A percentile compares a stretch with the other conserved stretches of the same genome.
These are phyloP conservation scores for Paraleonurus japonicus DNA, from an alignment of 257 asterid species.

Conservation along the genomic window DNA sequence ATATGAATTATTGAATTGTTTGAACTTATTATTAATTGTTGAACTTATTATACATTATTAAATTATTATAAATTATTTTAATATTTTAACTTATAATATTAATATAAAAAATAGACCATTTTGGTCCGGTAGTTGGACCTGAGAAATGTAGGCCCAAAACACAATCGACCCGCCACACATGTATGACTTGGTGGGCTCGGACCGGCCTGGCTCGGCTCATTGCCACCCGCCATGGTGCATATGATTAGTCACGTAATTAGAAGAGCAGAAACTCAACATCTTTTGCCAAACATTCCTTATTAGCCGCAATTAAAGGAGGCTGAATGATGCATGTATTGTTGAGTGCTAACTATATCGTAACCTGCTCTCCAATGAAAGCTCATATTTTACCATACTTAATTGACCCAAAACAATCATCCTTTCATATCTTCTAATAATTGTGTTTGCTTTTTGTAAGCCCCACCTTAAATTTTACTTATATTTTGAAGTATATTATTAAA, in stretches of 20 bases:
- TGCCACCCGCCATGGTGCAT: neutral
- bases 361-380: slow-evolving; percentile 4
- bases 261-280: slow-evolving; percentile 1
- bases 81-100: too few species aligned
- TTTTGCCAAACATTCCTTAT: slow-evolving; percentile 7
- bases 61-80: too few species aligned
- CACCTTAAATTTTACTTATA: neutral
- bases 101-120: too few species aligned
- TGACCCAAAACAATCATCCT: slow-evolving; percentile 19
- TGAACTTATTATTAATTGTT: too few species aligned
- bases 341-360: slow-evolving; percentile 3
- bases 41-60: too few species aligned
- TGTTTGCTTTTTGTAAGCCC: neutral
- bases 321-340: slow-evolving; percentile 3
- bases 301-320: slow-evolving; percentile 36
- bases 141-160: too few species aligned
- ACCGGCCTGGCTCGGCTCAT: too few species aligned
- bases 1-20: too few species aligned
- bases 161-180: too few species aligned
- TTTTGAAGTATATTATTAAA: neutral
- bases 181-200: too few species aligned
- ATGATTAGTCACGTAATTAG: slow-evolving; percentile 16
- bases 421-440: slow-evolving; percentile 13
- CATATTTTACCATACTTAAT: slow-evolving; percentile 20
- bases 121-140: too few species aligned